Evolutionary conservation across 495 filamentous ascomycete species (phyloP), one percentile per base, ranked within the genome.

Genomic region (Penicillium parvum): DNA sequence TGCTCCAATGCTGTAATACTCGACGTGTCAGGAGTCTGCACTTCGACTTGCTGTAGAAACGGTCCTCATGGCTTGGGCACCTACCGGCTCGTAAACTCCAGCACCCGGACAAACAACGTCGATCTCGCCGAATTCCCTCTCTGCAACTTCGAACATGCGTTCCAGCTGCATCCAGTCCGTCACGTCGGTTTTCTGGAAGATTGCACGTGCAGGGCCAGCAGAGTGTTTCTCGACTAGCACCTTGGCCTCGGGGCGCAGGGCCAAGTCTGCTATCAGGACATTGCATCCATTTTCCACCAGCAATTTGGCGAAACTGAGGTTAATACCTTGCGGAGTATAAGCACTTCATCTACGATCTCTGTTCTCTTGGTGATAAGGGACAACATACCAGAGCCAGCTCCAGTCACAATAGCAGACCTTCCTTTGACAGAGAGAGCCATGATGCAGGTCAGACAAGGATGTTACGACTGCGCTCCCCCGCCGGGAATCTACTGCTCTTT

Each of bases 41-140:
- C 1, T 30, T 30, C n/a, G 12, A 27, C 12, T 5, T 15, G 3
- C 4, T 30, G 28, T 30, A 16, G 28, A 30, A 2, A n/a, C n/a
- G n/a, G n/a, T n/a, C n/a, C n/a, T n/a, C n/a, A n/a, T n/a, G n/a
- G n/a, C n/a, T n/a, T n/a, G n/a, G n/a, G n/a, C 16, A 60, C 61
- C 18, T 58, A 76, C 71, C 42, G 81, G 82, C 50, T 86, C 83
- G 59, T 70, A 85, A 40, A 86, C 62, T 9, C 83, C 83, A n/a
- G 83, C 83, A 7, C 83, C 82, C 4, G 82, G 80, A 51, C 78
- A 81, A 30, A 85, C 79, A 40, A 86, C 77, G 49, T 86, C 82
- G 7, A 78, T 55, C 12, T 70, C 69, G 8, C 74, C 75, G 44
- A 86, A 84, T 32, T 75, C 71, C 41, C 56, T 54, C 35, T 71